A percentile compares a stretch with the other conserved stretches of the same genome.
These are phyloP conservation scores for Flammula alnicola DNA, from an alignment of 1,284 basidiomycete genomes.

Conservation along the genomic window DNA sequence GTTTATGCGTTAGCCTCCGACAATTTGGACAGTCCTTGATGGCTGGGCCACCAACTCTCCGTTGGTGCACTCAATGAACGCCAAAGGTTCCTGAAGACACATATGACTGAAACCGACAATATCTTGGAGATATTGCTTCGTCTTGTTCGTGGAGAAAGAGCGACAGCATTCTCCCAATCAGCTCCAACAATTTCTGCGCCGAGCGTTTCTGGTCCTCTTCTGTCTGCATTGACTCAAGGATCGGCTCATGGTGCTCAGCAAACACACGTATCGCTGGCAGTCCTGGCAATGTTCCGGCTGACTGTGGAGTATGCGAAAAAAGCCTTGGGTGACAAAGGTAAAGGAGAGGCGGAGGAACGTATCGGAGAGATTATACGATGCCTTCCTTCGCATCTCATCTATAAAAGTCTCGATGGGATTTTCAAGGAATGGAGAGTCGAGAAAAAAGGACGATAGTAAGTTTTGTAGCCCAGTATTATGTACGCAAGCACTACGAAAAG, in stretches of 20 bases:
- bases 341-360: constrained; percentile 74
- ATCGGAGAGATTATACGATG: constrained; percentile 89
- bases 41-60: constrained; percentile 85
- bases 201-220: constrained; percentile 64
- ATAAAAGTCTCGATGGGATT: constrained; percentile 89
- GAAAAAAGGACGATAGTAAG: constrained; percentile 66
- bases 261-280: constrained; percentile 90
- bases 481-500: too few relatives aligned
- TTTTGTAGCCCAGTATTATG: too few relatives aligned
- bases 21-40: constrained; percentile 87
- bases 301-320: constrained; percentile 80
- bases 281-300: constrained; percentile 88
- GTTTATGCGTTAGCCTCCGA: constrained; percentile 87
- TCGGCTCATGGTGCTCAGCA: constrained; percentile 86
- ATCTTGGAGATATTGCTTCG: constrained; percentile 90
- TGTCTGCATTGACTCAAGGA: constrained; percentile 70
- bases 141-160: constrained; percentile 86
- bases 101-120: constrained; percentile 85
- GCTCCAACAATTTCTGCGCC: constrained; percentile 61
- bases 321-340: constrained; percentile 68
- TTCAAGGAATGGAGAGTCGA: constrained; percentile 90
- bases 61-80: constrained; percentile 79
- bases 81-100: constrained; percentile 84
- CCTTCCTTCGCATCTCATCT: constrained; percentile 82
- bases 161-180: constrained; percentile 68